These are phyloP conservation scores for Psidium friedrichsthalianum DNA, from an alignment of 345 rosid species.

Conservation along the genomic window DNA sequence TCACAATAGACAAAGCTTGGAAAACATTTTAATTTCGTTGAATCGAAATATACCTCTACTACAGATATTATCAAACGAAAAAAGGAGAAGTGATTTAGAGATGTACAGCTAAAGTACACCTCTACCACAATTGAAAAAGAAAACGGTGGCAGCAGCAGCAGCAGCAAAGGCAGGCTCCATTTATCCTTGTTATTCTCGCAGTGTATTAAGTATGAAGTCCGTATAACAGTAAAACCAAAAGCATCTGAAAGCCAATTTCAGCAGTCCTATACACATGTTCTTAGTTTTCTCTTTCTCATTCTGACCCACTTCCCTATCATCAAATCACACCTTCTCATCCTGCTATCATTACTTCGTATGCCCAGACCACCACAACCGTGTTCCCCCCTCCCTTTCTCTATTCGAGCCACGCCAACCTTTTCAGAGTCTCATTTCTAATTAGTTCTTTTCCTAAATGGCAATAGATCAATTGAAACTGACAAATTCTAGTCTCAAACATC, in stretches of 20 bases:
- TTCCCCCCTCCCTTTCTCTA: not conserved
- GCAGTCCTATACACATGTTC: not conserved
- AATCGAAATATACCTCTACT: not conserved
- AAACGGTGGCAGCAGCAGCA: not conserved
- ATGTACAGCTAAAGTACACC: not conserved
- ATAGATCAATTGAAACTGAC: not conserved
- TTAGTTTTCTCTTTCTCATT: not conserved
- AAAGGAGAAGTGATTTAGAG: not conserved
- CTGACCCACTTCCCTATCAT: not conserved
- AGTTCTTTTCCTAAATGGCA: not conserved
- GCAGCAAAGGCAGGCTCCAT: not conserved
- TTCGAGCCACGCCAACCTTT: not conserved
- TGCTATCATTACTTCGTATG: not conserved
- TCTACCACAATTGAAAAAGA: not conserved
- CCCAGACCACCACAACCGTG: not conserved
- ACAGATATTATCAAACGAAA: not conserved
- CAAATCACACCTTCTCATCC: not conserved
- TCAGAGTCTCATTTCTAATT: not conserved
- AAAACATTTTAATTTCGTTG: not conserved
- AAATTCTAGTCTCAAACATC: not conserved
- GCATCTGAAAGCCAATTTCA: not conserved
- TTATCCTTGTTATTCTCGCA: not conserved
- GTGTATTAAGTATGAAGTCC: not conserved
- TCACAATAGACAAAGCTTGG: not conserved
- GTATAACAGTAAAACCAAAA: not conserved